Base-by-base conservation (phyloP, 805 yeast species). In the Candida taoyuanica region DNA sequence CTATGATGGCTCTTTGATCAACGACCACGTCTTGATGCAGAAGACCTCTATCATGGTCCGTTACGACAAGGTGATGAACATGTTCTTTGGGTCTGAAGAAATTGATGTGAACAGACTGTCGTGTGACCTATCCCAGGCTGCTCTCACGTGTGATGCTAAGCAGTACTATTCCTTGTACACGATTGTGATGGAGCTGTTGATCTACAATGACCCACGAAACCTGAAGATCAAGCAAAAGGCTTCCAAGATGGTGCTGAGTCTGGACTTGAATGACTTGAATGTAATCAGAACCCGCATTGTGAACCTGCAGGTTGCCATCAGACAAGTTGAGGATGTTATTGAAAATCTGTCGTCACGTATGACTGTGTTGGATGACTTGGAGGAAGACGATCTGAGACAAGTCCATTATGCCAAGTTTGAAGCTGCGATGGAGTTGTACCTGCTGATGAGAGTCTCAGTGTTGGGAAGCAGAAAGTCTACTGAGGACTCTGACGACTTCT, bases 151-250 rank as follows among this genome's bases (percentile, higher is more conserved):
- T 37, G 87, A 87, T 37, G 81, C 96, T 0, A 60, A 63, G 31
- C 95, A 87, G 53, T 89, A 85, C 56, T 68, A 69, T 46, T 69
- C 87, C 0, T 59, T 86, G 12, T 84, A 78, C 53, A 68, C 74
- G 13, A 75, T 88, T 27, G 66, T 74, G 1, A 68, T 76, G 49
- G 78, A 81, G 37, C 62, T 89, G 31, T 53, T 91, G 42, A 67
- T 85, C 23, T 86, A 85, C 54, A 67, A 76, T 5, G 95, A 86
- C 47, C 95, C 96, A 5, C 70, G 73, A 47, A 71, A 74, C 31
- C 74, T 76, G 43, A 63, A 66, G 25, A 56, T 81, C 30, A 69
- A 71, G 25, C 81, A 83, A 38, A 71, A 73, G 26, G 65, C 85
- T 21, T 80, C 79, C 39, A 81, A 82, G 47, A 63, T 87, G 52